Conservation (phyloP, 2,329 filamentous ascomycete genomes). For the Orbilia javanica region DNA sequence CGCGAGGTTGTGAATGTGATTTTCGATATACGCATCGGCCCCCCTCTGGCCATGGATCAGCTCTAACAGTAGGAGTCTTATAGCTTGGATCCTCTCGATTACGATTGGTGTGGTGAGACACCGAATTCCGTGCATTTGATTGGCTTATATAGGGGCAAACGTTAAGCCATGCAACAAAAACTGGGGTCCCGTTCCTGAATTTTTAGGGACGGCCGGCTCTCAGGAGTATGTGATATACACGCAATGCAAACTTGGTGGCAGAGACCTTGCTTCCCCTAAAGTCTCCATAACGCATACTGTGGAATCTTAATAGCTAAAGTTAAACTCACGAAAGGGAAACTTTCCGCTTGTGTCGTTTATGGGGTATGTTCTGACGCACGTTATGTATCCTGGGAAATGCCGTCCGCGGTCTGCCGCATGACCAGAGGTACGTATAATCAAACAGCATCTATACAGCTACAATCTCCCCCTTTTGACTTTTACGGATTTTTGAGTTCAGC, state of each 20-base stretch:
- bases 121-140: constrained; percentile 21
- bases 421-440: constrained; percentile 12
- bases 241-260: constrained; percentile 10
- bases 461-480: constrained; percentile 22
- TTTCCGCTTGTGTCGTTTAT: constrained; percentile 23
- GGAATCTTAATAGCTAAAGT: constrained; percentile 25
- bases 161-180: constrained; percentile 38
- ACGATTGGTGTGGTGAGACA: constrained; percentile 47
- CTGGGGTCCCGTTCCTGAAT: constrained; percentile 54
- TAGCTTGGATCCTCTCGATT: constrained; percentile 34
- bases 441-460: background rate
- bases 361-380: constrained; percentile 1
- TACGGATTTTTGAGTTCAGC: constrained; percentile 16
- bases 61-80: constrained; percentile 1
- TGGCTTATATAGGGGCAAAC: constrained; percentile 29
- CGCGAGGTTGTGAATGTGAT: constrained; percentile 13
- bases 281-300: background rate
- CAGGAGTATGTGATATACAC: constrained; percentile 38
- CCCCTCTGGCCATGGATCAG: constrained; percentile 24
- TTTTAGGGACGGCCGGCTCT: constrained; percentile 15
- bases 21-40: constrained; percentile 3
- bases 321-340: constrained; percentile 35
- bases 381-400: constrained; percentile 35
- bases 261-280: background rate
- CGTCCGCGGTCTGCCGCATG: constrained; percentile 15